phyloP scores from a whole-genome alignment of 2,329 filamentous ascomycete genomes.

The Fusarium subglutinans region DNA sequence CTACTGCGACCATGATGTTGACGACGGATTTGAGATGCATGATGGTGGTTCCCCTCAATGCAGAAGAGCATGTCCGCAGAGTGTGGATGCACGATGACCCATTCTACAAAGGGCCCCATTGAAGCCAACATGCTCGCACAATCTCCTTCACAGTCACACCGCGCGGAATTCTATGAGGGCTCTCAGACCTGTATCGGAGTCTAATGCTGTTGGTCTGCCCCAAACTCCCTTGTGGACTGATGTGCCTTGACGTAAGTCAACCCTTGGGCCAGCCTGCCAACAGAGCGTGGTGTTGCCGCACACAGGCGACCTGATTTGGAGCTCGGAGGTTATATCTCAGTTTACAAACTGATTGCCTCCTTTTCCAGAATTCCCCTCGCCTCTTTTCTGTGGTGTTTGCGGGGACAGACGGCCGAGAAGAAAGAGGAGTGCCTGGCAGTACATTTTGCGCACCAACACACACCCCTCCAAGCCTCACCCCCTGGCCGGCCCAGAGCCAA shows the following conservation, averaged over 20 bases:
- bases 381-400: conserved; percentile 38
- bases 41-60: conserved; percentile 36
- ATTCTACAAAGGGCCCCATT: conserved; percentile 39
- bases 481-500: conserved; percentile 38
- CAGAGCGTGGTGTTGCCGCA: conserved; percentile 37
- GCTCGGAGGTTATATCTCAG: conserved; percentile 39
- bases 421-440: conserved; percentile 37
- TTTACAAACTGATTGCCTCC: conserved; percentile 31
- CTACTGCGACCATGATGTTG: conserved; percentile 8
- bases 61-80: conserved; percentile 35
- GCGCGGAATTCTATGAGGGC: conserved; percentile 21
- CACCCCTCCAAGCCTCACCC: conserved; percentile 39
- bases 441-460: conserved; percentile 36
- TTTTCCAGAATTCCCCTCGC: conserved; percentile 27
- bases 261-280: conserved; percentile 29
- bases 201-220: conserved; percentile 36
- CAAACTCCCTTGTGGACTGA: conserved; percentile 40
- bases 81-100: conserved; percentile 38
- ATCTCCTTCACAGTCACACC: conserved; percentile 29
- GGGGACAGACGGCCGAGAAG: conserved; percentile 37
- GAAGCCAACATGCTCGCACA: conserved; percentile 28
- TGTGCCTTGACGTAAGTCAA: conserved; percentile 44
- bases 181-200: conserved; percentile 24
- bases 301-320: conserved; percentile 42
- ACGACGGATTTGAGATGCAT: conserved; percentile 28